Evolutionary conservation across 345 rosid species (phyloP).

Genomic region (Salix brachista): DNA sequence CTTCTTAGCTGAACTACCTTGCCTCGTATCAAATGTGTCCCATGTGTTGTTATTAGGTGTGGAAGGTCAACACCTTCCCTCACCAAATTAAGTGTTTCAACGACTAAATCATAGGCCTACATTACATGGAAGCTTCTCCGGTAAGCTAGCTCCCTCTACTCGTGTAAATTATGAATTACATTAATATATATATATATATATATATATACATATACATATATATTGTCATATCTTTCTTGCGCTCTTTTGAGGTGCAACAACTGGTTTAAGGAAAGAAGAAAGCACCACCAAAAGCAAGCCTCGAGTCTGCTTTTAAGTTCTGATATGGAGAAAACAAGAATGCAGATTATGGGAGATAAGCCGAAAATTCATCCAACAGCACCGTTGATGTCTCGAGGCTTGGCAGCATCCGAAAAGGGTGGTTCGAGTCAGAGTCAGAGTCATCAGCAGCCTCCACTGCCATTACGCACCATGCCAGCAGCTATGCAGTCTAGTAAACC

Average conservation of each 20-base stretch:
- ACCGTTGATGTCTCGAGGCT: constrained; percentile 28
- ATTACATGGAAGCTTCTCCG: neutral
- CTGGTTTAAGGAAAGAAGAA: neutral
- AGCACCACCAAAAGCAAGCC: neutral
- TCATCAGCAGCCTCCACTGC: constrained; percentile 8
- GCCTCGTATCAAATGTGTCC: neutral
- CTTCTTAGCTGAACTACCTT: constrained; percentile 51
- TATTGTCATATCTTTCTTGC: neutral
- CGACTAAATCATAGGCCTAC: constrained; percentile 7
- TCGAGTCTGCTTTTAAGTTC: neutral
- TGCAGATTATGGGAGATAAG: constrained; percentile 36
- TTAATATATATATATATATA: neutral
- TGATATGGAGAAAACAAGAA: neutral
- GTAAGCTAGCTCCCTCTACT: neutral
- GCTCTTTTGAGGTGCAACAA: neutral
- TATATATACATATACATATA: too few relatives aligned
- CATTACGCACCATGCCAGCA: constrained; percentile 20
- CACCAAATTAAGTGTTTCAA: neutral
- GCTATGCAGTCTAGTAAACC: constrained; percentile 15
- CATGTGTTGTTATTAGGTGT: constrained; percentile 35
- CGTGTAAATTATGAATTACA: neutral
- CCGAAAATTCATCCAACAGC: constrained; percentile 49
- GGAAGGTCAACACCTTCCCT: constrained; percentile 39
- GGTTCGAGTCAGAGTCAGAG: neutral
- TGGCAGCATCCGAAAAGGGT: constrained; percentile 29